These are phyloP conservation scores for Lentinula edodes DNA, from an alignment of 768 basidiomycete genomes.

Conservation along the genomic window DNA sequence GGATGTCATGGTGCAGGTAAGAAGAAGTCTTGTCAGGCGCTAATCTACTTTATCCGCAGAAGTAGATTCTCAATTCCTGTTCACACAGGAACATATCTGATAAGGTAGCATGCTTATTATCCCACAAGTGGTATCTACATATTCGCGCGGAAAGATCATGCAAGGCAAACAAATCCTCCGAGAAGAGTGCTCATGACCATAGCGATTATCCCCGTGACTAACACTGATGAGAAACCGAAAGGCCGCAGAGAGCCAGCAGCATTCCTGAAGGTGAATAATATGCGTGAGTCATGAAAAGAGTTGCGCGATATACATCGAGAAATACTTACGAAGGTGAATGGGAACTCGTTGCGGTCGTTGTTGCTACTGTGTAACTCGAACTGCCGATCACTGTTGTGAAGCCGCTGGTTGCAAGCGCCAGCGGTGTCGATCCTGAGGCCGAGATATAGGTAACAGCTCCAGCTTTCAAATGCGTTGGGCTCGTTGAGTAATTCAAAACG, in stretches of 20 bases:
- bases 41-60: too few relatives aligned
- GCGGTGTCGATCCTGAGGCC: not conserved
- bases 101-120: not conserved
- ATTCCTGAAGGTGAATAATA: not conserved
- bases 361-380: not conserved
- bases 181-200: not conserved
- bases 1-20: not conserved
- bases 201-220: not conserved
- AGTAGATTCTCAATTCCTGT: too few relatives aligned
- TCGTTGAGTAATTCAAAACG: not conserved
- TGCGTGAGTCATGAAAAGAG: not conserved
- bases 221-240: not conserved
- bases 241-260: not conserved
- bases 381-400: not conserved
- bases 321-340: not conserved
- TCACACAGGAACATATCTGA: too few relatives aligned
- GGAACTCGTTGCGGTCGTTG: not conserved
- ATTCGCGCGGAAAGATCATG: not conserved
- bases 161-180: not conserved
- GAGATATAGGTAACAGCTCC: not conserved
- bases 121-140: not conserved
- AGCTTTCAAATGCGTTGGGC: not conserved
- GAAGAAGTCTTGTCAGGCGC: not conserved
- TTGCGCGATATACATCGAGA: too few relatives aligned
- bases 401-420: not conserved